Evolutionary conservation across 139 green algal genomes (phyloP).

Genomic region (Ulvella scutata): DNA sequence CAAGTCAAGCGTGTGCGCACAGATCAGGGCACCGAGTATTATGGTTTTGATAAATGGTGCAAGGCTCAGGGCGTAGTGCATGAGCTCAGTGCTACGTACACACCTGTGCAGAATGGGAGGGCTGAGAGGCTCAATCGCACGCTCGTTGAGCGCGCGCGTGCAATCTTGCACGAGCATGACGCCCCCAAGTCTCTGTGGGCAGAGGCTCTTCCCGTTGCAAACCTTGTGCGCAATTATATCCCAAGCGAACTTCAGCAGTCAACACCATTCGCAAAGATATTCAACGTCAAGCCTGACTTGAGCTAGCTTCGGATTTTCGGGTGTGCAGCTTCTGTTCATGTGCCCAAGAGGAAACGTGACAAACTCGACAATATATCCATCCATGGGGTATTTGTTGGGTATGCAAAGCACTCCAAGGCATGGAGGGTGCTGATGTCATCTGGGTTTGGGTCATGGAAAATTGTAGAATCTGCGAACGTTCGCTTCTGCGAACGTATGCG

Average conservation of each 20-base stretch:
- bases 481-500: conserved; percentile 13
- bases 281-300: not conserved
- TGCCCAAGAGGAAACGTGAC: not conserved
- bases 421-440: not conserved
- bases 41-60: not conserved
- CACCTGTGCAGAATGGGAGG: conserved; percentile 15
- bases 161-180: not conserved
- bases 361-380: conserved; percentile 6
- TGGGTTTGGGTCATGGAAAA: not conserved
- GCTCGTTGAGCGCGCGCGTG: not conserved
- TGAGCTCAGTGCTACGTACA: conserved; percentile 10
- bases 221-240: not conserved
- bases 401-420: not conserved
- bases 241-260: not conserved
- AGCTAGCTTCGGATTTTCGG: not conserved
- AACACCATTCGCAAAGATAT: not conserved
- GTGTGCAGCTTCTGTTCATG: conserved; percentile 1
- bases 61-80: conserved; percentile 5
- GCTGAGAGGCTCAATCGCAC: conserved; percentile 19
- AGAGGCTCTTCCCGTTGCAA: not conserved
- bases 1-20: not conserved
- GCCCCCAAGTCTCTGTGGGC: not conserved
- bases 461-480: conserved; percentile 8
- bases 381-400: conserved; percentile 10
- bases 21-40: conserved; percentile 6